A percentile compares a stretch with the other conserved stretches of the same genome.
Evolutionary conservation across 73 alveolate genomes (phyloP).

Genomic region (Paramecium bursaria): DNA sequence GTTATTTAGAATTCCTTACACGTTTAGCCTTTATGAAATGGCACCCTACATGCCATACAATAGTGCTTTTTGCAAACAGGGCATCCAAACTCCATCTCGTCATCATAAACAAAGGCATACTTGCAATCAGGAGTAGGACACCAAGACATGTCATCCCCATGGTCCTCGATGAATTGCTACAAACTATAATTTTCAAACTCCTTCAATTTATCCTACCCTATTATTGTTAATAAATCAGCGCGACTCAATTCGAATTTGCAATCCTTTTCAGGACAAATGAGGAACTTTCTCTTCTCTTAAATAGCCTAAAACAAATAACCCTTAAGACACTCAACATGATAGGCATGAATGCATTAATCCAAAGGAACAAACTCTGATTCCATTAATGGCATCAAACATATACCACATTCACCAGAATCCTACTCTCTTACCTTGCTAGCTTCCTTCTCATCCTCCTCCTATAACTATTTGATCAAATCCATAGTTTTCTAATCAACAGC

Average conservation of each 20-base stretch:
- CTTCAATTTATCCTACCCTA: conserved; percentile 66
- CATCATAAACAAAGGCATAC: conserved; percentile 72
- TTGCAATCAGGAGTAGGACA: conserved; percentile 88
- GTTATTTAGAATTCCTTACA: conserved; percentile 75
- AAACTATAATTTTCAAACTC: conserved; percentile 62
- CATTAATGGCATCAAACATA: conserved; percentile 67
- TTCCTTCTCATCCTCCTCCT: conserved; percentile 49
- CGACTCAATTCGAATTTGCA: conserved; percentile 71
- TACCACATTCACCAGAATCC: conserved; percentile 71
- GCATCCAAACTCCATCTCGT: conserved; percentile 66
- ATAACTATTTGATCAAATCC: conserved; percentile 52
- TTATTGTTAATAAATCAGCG: conserved; percentile 56
- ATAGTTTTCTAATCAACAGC: conserved; percentile 45
- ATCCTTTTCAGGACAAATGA: conserved; percentile 72
- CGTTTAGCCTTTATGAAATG: conserved; percentile 72
- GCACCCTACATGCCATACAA: conserved; percentile 76
- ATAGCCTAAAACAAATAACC: conserved; percentile 49
- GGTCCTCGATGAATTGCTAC: conserved; percentile 64
- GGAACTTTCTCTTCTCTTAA: conserved; percentile 61
- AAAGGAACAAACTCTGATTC: conserved; percentile 70
- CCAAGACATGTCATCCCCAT: conserved; percentile 77
- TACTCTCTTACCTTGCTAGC: neutral
- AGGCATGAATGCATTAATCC: conserved; percentile 72
- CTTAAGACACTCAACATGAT: conserved; percentile 74
- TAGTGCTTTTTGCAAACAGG: conserved; percentile 76